Base-by-base conservation (phyloP, 1,139 yeast genomes). In the Pichia sp. region DNA sequence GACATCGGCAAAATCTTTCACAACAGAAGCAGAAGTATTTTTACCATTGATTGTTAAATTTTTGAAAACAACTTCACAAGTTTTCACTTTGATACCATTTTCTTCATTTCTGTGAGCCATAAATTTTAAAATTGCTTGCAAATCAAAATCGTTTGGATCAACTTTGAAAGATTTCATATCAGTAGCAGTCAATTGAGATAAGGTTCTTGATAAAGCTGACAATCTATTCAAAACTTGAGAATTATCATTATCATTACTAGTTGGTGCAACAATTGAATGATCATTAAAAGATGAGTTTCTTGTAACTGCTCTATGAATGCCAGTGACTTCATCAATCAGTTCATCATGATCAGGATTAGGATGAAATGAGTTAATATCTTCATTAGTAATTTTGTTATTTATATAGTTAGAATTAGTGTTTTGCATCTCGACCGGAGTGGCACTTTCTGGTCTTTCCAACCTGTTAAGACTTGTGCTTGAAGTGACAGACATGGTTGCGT, bases 41-140 rank as follows among this genome's bases (percentile, higher is more conserved):
- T 68, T 65, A 54, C 84, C 85, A 48, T 64, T 65, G 11, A 79
- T 78, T 2, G 71, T 64, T n/a, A 79, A 68, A 55, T 76, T 70
- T 58, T 73, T 71, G 53, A 79, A 69, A 2, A 73, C 66, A 10
- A 80, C 72, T 55, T 83, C 83, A 10, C 79, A 68, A 27, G 69
- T 65, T 55, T 80, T 71, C 36, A 70, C 62, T 44, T 72, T 70
- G 31, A 79, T 71, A 28, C 82, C 82, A 58, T 77, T 75, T 44
- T 72, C 73, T 38, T 64, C 62, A 2, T 75, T 62, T 18, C 64
- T 58, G 14, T 57, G 54, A 11, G 63, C 59, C 56, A 72, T 62
- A 25, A 62, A 60, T 31, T 64, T 50, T 41, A 73, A 54, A 34
- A 72, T 65, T 30, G 53, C 60, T 28, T 64, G 61, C 49, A 73